A percentile compares a stretch with the other conserved stretches of the same genome.
These are phyloP conservation scores for Arthromyces matolae DNA, from an alignment of 768 basidiomycete species.

Conservation along the genomic window DNA sequence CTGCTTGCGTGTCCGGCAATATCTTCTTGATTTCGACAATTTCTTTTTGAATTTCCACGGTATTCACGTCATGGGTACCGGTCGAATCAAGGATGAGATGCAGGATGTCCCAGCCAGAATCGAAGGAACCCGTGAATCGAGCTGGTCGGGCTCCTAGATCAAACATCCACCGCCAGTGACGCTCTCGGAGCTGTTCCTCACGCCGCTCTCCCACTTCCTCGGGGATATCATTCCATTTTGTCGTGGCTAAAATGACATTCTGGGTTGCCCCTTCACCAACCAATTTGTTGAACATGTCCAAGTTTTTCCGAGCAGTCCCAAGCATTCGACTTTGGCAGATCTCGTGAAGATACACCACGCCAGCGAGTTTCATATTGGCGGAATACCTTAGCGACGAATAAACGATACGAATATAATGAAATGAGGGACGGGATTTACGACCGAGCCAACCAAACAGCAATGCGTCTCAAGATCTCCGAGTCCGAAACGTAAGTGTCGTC, in stretches of 20 bases:
- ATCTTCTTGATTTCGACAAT: constrained; percentile 18
- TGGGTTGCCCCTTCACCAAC: constrained; percentile 12
- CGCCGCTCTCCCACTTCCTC: constrained; percentile 2
- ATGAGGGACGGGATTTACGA: constrained; percentile 1
- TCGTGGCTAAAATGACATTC: constrained; percentile 16
- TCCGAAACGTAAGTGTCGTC: constrained; percentile 12
- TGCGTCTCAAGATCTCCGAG: constrained; percentile 10
- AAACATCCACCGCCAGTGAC: constrained; percentile 11
- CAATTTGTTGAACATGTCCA: constrained; percentile 17
- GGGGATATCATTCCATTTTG: constrained; percentile 12
- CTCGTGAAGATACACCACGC: constrained; percentile 17
- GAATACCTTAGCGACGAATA: constrained; percentile 5
- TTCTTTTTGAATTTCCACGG: constrained; percentile 23
- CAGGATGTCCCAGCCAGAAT: constrained; percentile 9
- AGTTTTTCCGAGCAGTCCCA: constrained; percentile 19
- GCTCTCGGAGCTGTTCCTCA: constrained; percentile 9
- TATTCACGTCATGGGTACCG: neutral
- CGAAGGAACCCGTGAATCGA: constrained; percentile 7
- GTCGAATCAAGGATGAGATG: constrained; percentile 8
- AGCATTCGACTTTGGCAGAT: constrained; percentile 19
- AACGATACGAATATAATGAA: neutral
- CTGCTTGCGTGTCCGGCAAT: constrained; percentile 24
- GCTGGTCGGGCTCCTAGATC: constrained; percentile 7
- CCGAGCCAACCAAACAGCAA: constrained; percentile 11
- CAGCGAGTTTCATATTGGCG: constrained; percentile 13